These are phyloP conservation scores for Umbelopsis isabellina DNA, from an alignment of 192 early-diverging fungal genomes.

Conservation along the genomic window DNA sequence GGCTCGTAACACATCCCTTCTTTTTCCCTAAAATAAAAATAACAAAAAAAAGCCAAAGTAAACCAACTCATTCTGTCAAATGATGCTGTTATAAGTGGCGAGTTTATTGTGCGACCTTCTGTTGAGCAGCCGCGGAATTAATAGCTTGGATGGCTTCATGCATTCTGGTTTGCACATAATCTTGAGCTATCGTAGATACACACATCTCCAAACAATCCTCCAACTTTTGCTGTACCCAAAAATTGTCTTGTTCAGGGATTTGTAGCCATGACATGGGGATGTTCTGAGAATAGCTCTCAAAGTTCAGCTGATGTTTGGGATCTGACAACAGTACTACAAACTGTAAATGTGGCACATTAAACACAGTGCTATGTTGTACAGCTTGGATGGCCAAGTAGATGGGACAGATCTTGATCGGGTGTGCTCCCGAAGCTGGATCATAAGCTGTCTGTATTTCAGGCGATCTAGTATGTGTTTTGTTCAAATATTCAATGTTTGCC, in stretches of 20 bases:
- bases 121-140: conserved; percentile 12
- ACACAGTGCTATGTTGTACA: conserved; percentile 23
- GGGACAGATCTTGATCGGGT: conserved; percentile 53
- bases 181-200: conserved; percentile 57
- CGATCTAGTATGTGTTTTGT: conserved; percentile 51
- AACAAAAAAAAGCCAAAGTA: too few species aligned
- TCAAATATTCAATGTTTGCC: conserved; percentile 61
- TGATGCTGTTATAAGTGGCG: too few species aligned
- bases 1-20: too few species aligned
- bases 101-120: neutral
- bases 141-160: conserved; percentile 11
- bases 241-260: conserved; percentile 63
- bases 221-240: conserved; percentile 66
- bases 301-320: conserved; percentile 56
- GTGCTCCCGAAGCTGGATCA: conserved; percentile 27
- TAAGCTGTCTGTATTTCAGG: conserved; percentile 29
- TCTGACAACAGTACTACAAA: conserved; percentile 52
- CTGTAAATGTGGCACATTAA: conserved; percentile 33
- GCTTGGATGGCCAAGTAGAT: conserved; percentile 66
- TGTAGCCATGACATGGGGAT: conserved; percentile 58
- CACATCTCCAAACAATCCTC: conserved; percentile 49
- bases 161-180: conserved; percentile 69
- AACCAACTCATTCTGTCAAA: too few species aligned
- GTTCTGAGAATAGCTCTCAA: conserved; percentile 55
- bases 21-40: too few species aligned